Evolutionary conservation across 1,284 basidiomycete species (phyloP).

Genomic region (Uromyces viciae-fabae): DNA sequence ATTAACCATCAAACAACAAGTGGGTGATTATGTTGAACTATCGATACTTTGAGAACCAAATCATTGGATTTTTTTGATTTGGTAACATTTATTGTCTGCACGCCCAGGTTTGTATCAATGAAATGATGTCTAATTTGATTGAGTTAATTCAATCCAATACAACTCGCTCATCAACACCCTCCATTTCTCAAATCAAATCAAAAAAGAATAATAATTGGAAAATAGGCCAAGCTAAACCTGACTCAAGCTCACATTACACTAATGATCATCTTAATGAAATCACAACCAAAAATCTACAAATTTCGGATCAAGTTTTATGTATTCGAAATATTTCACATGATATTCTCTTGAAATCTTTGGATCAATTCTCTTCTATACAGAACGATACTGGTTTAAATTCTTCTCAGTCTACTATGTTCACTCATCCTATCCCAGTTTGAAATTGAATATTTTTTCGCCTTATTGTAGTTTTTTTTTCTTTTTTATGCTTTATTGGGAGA

Average conservation of each 20-base stretch:
- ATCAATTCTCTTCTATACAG: background rate
- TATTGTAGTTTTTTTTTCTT: background rate
- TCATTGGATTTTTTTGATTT: background rate
- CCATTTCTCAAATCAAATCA: background rate
- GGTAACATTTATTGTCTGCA: background rate
- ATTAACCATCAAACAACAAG: slow-evolving; percentile 40
- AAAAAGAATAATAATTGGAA: background rate
- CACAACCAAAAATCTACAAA: slow-evolving; percentile 7
- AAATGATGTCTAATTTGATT: slow-evolving; percentile 43
- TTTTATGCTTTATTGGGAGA: background rate
- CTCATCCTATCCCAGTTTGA: slow-evolving; percentile 2
- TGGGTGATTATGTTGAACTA: background rate
- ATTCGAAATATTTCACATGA: slow-evolving; percentile 18
- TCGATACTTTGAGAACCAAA: background rate
- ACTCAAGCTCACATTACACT: background rate
- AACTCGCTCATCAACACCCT: background rate
- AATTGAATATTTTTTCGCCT: background rate
- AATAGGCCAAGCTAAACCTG: background rate
- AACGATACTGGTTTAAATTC: too few species aligned
- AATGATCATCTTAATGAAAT: slow-evolving; percentile 9
- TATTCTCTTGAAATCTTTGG: slow-evolving; percentile 9
- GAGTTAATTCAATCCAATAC: slow-evolving; percentile 11
- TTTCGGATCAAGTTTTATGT: slow-evolving; percentile 15
- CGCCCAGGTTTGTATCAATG: slow-evolving; percentile 42
- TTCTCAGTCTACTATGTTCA: background rate